Evolutionary conservation across 768 basidiomycete species (phyloP), one percentile per base, ranked within the genome.

Genomic region (Collybia mongolica): DNA sequence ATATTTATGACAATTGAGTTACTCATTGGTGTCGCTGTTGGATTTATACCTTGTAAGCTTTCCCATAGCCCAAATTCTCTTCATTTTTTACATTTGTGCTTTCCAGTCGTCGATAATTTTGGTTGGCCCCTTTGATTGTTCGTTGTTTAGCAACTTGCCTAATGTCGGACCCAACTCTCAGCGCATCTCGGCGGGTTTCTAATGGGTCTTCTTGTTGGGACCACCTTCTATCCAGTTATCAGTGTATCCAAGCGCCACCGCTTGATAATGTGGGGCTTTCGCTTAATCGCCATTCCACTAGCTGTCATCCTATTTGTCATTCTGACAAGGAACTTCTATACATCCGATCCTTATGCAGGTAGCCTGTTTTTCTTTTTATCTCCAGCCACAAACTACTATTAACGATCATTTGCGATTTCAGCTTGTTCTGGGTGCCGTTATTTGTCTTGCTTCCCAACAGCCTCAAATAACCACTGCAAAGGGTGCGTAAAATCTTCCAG

Each of bases 341-440:
- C 83, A 1, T 82, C 81, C 39, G 79, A 97, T 65, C 91, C 94
- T 24, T 88, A 89, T 62, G 85, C 85, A 11, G 91, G 92, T 83
- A 72, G 52, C 80, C 68, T 44, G 48, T 44, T 15, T 39, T 15
- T 53, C 39, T 51, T 51, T 39, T 11, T 48, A 51, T 20, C 29
- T n/a, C 52, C 45, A 18, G 15, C 19, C 18, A 15, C 4, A 43
- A 20, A n/a, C n/a, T n/a, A n/a, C n/a, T 20, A 29, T 26, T 50
- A 19, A 37, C 44, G 53, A 9, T 19, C 36, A 5, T 40, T 32
- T 48, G 29, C 36, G 23, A 12, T 48, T 48, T 7, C 45, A 91
- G 92, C 91, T 23, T 93, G 91, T 64, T 75, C 84, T 46, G 88
- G 93, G 56, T 97, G 94, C 65, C 82, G 91, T 44, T 97, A 91